A percentile compares a stretch with the other conserved stretches of the same genome.
These are phyloP conservation scores for Pulveroboletus ravenelii DNA, from an alignment of 768 basidiomycete genomes.

Conservation along the genomic window DNA sequence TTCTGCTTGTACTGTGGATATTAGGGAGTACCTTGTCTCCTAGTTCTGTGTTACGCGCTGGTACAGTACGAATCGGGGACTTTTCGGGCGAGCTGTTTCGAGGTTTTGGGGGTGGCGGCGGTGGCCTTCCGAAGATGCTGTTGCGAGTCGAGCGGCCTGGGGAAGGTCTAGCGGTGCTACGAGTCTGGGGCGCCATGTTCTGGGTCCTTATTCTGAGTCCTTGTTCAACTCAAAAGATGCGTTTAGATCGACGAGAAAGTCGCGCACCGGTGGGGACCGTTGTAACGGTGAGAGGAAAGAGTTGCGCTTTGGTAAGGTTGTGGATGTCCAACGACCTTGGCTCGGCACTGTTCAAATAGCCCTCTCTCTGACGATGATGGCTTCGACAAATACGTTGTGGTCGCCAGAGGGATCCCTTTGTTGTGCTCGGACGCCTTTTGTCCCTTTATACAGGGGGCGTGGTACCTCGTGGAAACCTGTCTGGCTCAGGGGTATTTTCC, in stretches of 20 bases:
- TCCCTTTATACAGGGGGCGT: slow-evolving; percentile 15
- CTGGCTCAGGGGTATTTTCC: slow-evolving; percentile 21
- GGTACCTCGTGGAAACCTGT: slow-evolving; percentile 10
- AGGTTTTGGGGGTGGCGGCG: slow-evolving; percentile 3
- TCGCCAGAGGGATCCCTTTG: slow-evolving; percentile 9
- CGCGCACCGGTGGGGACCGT: background rate
- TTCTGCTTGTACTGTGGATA: background rate
- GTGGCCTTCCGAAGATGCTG: slow-evolving; percentile 18
- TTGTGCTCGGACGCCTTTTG: slow-evolving; percentile 17
- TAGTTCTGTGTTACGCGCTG: background rate
- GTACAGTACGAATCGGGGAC: background rate
- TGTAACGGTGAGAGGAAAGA: background rate
- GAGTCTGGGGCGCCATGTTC: slow-evolving; percentile 26
- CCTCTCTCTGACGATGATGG: slow-evolving; percentile 1
- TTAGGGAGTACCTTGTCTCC: background rate
- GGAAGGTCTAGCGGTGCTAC: slow-evolving; percentile 14
- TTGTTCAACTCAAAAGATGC: background rate
- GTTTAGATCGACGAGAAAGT: background rate
- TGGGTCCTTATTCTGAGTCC: background rate
- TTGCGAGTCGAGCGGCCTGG: slow-evolving; percentile 21
- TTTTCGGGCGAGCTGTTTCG: slow-evolving; percentile 2
- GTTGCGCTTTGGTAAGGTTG: background rate
- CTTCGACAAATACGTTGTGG: slow-evolving; percentile 16
- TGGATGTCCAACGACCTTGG: background rate
- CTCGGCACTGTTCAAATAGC: slow-evolving; percentile 22